Base-by-base conservation (phyloP, 331 rosid species). In the Malus hybrid region DNA sequence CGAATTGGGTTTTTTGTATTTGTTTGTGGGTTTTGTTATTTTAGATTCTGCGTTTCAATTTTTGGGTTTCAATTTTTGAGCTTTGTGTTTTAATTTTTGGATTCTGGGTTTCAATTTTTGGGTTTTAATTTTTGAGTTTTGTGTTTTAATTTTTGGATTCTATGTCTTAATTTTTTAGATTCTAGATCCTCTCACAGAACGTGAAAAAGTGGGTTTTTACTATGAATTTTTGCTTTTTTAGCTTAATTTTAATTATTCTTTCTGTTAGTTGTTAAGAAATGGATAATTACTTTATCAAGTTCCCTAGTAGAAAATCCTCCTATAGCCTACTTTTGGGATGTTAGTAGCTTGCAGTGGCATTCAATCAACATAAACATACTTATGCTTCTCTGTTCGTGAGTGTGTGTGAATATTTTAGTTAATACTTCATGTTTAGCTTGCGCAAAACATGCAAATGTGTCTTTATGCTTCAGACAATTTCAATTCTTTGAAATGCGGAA, bases 401-500 rank as follows among this genome's bases (percentile, higher is more conserved):
- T 22, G 65, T 18, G 33, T 24, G 13, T 60, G 65, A 11, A 60
- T 60, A 1, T n/a, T 19, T 10, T 50, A 16, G 50, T 12, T n/a
- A 32, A 7, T 70, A 53, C 30, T 53, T 63, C 15, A 1, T 53
- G 12, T 53, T 55, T 30, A 30, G n/a, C 32, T 39, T 53, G 52
- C 15, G 6, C 18, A 11, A 44, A 44, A 29, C 30, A 29, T 29
- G 30, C 30, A 36, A 36, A 36, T 70, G 63, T 24, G 50, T 3
- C 13, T 1, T 12, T 97, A 95, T 75, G 97, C 96, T 65, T 95
- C 97, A 8, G 97, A 95, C 84, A 88, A 92, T 79, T 95, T 92
- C 87, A 92, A 97, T 81, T 95, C 97, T 73, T 83, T 95, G 89
- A 95, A 90, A 78, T 95, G 99, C 86, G 85, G 97, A 86, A 91